These are phyloP conservation scores for Coniochaeta pulveracea DNA, from an alignment of 2,329 filamentous ascomycete species.

Conservation along the genomic window DNA sequence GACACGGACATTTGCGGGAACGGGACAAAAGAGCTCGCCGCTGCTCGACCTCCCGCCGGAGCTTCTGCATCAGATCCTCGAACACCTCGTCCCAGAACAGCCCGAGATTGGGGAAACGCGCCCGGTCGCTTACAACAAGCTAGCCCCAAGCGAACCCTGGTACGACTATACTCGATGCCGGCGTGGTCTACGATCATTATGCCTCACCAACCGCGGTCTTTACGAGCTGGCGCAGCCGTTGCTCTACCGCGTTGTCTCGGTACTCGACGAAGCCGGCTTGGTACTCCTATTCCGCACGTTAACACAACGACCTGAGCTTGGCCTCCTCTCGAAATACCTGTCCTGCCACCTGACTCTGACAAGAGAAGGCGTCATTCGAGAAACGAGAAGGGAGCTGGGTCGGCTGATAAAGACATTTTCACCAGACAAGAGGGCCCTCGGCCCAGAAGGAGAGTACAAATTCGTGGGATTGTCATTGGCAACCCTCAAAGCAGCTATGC, in stretches of 20 bases:
- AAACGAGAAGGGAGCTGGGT: conserved; percentile 8
- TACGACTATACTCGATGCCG: conserved; percentile 14
- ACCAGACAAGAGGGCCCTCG: not conserved
- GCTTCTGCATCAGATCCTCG: conserved; percentile 10
- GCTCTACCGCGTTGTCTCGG: conserved; percentile 12
- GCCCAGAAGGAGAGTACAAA: not conserved
- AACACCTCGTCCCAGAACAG: conserved; percentile 10
- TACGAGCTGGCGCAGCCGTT: conserved; percentile 10
- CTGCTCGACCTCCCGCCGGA: conserved; percentile 9
- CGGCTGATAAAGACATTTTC: conserved; percentile 8
- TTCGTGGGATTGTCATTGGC: conserved; percentile 1
- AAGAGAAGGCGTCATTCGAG: conserved; percentile 8
- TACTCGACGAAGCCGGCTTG: conserved; percentile 11
- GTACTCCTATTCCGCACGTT: conserved; percentile 15
- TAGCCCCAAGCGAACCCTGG: conserved; percentile 14
- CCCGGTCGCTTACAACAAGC: conserved; percentile 14
- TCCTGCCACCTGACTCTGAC: conserved; percentile 15
- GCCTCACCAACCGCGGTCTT: conserved; percentile 11
- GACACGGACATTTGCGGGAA: too few relatives aligned
- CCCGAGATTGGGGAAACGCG: conserved; percentile 16
- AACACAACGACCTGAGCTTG: conserved; percentile 9
- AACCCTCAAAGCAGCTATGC: not conserved
- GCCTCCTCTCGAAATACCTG: conserved; percentile 11
- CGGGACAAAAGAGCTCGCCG: too few relatives aligned
- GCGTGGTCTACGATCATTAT: conserved; percentile 12